Evolutionary conservation across 2,329 filamentous ascomycete genomes (phyloP).

Genomic region (Fusarium sublunatum): DNA sequence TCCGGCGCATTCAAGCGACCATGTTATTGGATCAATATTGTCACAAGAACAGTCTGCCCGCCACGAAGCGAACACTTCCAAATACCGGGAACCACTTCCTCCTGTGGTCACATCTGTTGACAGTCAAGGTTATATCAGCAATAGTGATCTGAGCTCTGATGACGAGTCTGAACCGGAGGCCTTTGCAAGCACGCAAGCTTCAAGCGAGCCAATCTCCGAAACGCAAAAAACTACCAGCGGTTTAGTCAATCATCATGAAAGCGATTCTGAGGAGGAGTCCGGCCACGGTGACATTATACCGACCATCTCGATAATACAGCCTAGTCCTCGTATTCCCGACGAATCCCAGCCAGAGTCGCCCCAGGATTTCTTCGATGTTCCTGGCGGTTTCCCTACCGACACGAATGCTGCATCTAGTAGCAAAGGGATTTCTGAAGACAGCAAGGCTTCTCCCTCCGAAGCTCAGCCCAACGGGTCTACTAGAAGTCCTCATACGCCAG

Average conservation of each 20-base stretch:
- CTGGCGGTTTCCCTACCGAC: conserved; percentile 68
- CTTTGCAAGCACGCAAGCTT: not conserved
- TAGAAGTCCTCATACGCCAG: not conserved
- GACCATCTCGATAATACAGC: conserved; percentile 57
- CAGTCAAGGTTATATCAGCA: conserved; percentile 71
- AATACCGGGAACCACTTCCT: conserved; percentile 72
- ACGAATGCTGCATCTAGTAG: conserved; percentile 35
- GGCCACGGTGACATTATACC: conserved; percentile 49
- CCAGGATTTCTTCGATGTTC: conserved; percentile 61
- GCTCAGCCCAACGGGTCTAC: not conserved
- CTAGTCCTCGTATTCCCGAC: conserved; percentile 53
- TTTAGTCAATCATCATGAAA: not conserved
- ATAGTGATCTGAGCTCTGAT: conserved; percentile 56
- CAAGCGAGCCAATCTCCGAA: not conserved
- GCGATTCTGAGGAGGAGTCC: conserved; percentile 5
- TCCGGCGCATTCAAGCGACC: conserved; percentile 68
- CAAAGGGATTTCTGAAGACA: conserved; percentile 12
- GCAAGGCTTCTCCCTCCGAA: not conserved
- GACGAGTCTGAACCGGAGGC: conserved; percentile 43
- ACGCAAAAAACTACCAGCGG: conserved; percentile 7
- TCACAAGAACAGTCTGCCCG: conserved; percentile 64
- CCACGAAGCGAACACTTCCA: conserved; percentile 67
- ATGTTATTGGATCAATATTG: conserved; percentile 66
- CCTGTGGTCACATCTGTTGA: conserved; percentile 78
- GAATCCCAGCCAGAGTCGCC: conserved; percentile 35